Evolutionary conservation across 2,329 filamentous ascomycete species (phyloP).

Genomic region (Alternaria sp.): DNA sequence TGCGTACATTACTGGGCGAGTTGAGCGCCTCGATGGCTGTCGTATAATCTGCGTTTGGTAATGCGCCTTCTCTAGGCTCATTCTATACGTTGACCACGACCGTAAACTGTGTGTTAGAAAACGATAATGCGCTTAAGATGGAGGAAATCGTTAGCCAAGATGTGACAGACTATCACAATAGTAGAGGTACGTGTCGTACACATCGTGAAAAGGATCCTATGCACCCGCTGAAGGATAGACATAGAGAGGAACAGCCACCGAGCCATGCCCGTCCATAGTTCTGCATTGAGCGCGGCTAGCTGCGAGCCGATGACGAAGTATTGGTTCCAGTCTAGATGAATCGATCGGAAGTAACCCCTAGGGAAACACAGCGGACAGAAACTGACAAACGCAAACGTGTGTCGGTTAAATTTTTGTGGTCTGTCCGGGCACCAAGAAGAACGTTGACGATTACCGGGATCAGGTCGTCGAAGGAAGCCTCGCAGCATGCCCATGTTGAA

Average conservation of each 20-base stretch:
- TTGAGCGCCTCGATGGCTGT: slow-evolving; percentile 54
- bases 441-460: slow-evolving; percentile 22
- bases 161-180: slow-evolving; percentile 8
- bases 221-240: slow-evolving; percentile 59
- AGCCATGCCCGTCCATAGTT: slow-evolving; percentile 30
- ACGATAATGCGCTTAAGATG: slow-evolving; percentile 33
- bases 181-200: slow-evolving; percentile 43
- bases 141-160: slow-evolving; percentile 19
- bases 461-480: slow-evolving; percentile 24
- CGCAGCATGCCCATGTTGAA: slow-evolving; percentile 26
- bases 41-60: slow-evolving; percentile 57
- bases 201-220: slow-evolving; percentile 57
- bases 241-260: slow-evolving; percentile 60
- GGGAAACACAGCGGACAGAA: slow-evolving; percentile 15
- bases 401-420: slow-evolving; percentile 8
- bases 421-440: slow-evolving; percentile 29
- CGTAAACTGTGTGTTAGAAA: slow-evolving; percentile 59
- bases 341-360: slow-evolving; percentile 7
- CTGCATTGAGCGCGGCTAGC: slow-evolving; percentile 19
- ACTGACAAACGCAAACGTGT: slow-evolving; percentile 11
- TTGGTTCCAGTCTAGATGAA: slow-evolving; percentile 1
- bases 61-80: slow-evolving; percentile 56
- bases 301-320: slow-evolving; percentile 12
- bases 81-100: slow-evolving; percentile 60
- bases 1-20: slow-evolving; percentile 57